Evolutionary conservation across 768 basidiomycete genomes (phyloP), one percentile per base, ranked within the genome.

Genomic region (Termitomyces sp.): DNA sequence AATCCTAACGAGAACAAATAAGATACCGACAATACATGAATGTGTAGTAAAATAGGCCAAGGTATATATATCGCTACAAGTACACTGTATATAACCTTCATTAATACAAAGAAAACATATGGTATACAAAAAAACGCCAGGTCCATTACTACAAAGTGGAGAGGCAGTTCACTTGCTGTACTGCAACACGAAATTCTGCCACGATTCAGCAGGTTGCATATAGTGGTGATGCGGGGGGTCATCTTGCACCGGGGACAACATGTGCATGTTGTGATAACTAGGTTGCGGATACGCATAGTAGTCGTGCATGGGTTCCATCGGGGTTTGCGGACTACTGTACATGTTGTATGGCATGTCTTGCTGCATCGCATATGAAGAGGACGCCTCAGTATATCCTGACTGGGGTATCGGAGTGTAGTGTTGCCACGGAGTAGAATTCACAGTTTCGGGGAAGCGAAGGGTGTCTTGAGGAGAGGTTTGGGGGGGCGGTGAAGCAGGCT

Each of bases 121-220:
- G 29, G 40, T 59, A 59, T 59, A 57, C 32, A 57, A 25, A 19
- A n/a, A 53, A 40, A 27, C 40, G 12, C 14, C 23, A 45, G 14
- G 37, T 38, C 23, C 11, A 7, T 14, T 53, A 11, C 17, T 31
- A 40, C 23, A 53, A 29, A 14, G n/a, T 32, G 14, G 7, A 45
- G 37, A 38, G 2, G 23, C 10, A 48, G 48, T 27, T 59, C 45
- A 62, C 59, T 75, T 77, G 44, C 51, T 58, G 62, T 75, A 81
- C 57, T 78, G 79, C 16, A 77, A 70, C 64, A 77, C 67, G 47
- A 81, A 75, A 59, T 77, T 79, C 43, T 77, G 75, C 80, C 80
- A 82, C 12, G 78, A 74, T 52, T 76, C 75, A 53, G 68, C 68
- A 34, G 76, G 63, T 41, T 56, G 55, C 59, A 61, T n/a, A 42